phyloP scores from a whole-genome alignment of 2,329 filamentous ascomycete species.

The Fonsecaea pedrosoi region DNA sequence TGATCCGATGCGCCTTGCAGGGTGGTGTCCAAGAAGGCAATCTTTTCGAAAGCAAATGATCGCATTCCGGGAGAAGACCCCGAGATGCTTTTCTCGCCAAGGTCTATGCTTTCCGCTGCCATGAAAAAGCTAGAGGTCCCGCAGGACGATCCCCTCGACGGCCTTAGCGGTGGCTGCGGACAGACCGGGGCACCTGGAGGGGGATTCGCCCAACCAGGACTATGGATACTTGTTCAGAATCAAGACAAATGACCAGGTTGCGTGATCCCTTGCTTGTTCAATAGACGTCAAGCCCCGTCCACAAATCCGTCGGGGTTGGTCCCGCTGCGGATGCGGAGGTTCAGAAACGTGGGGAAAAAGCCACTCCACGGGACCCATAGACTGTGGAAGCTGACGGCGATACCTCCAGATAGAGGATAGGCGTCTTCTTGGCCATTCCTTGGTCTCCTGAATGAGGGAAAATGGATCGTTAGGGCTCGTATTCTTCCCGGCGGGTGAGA shows the following conservation, averaged over 20 bases:
- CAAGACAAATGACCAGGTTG: neutral
- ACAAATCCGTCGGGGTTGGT: neutral
- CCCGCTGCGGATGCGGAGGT: neutral
- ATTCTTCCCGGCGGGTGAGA: neutral
- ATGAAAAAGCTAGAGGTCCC: neutral
- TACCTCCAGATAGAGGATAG: slow-evolving; percentile 3
- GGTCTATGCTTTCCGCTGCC: neutral
- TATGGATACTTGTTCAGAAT: too few species aligned
- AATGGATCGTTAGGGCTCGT: neutral
- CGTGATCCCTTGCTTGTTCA: neutral
- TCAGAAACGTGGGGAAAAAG: neutral
- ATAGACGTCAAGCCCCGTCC: neutral
- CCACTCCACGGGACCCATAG: neutral
- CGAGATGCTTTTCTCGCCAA: neutral
- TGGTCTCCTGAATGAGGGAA: neutral
- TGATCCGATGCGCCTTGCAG: neutral
- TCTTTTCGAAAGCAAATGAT: neutral
- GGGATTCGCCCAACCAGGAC: too few species aligned
- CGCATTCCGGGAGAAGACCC: neutral
- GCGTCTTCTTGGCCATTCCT: neutral
- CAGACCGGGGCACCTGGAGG: too few species aligned
- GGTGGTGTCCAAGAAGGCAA: neutral
- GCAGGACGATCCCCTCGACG: neutral
- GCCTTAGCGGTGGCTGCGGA: too few species aligned
- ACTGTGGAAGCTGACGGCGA: neutral